Conservation (phyloP, 108 stramenopile species). For the Parmales sp. region DNA sequence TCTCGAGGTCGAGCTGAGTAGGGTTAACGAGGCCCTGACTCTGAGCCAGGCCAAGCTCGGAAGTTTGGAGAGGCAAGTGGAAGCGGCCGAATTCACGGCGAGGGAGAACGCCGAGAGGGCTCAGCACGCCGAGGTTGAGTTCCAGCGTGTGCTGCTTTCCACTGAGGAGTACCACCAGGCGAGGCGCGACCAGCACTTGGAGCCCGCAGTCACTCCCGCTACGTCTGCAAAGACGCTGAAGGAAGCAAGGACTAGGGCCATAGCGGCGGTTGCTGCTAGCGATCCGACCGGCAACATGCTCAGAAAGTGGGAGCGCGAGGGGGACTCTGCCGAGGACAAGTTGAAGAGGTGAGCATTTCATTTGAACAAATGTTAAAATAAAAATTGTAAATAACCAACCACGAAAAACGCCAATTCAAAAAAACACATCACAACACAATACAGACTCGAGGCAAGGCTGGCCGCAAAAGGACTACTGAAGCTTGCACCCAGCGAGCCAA, state of each 20-base stretch:
- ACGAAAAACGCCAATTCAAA: too few species aligned
- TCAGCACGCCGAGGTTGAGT: constrained; percentile 10
- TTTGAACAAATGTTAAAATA: too few species aligned
- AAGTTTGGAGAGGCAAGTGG: background rate
- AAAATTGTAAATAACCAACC: too few species aligned
- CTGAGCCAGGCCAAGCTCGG: background rate
- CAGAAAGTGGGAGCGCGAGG: constrained; percentile 8
- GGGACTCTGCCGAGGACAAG: constrained; percentile 10
- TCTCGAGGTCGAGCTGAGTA: constrained; percentile 1
- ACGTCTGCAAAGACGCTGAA: background rate
- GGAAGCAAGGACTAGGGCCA: background rate
- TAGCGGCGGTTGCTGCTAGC: background rate
- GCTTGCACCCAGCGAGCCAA: background rate
- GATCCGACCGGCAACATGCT: constrained; percentile 12
- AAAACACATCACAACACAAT: too few species aligned
- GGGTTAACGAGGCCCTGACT: background rate
- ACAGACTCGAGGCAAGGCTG: background rate
- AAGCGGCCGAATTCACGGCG: background rate
- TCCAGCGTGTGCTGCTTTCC: constrained; percentile 5
- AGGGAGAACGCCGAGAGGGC: background rate
- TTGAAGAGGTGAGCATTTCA: too few species aligned
- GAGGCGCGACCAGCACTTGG: background rate
- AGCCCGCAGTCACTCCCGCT: background rate
- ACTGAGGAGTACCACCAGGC: constrained; percentile 10
- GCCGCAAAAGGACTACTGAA: constrained; percentile 1